These are phyloP conservation scores for Calocera viscosa DNA, from an alignment of 768 basidiomycete species.

Conservation along the genomic window DNA sequence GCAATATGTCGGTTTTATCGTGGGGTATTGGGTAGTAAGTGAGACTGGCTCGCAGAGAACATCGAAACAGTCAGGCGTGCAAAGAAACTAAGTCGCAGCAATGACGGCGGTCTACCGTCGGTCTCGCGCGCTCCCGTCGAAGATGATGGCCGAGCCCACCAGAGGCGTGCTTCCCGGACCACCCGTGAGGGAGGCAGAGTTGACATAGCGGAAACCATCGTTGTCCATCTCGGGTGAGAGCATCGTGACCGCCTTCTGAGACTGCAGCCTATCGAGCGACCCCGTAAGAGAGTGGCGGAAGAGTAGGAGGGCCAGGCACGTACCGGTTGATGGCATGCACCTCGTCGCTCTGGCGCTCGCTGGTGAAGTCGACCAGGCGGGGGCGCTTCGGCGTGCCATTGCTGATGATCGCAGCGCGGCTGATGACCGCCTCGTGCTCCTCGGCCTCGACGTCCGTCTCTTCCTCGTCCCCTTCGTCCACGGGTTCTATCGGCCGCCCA, in stretches of 20 bases:
- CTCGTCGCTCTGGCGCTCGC: slow-evolving; percentile 22
- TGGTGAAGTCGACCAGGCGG: slow-evolving; percentile 59
- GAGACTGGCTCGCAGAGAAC: background rate
- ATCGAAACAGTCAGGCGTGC: background rate
- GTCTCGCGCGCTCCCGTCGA: background rate
- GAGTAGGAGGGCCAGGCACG: background rate
- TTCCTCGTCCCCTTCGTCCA: slow-evolving; percentile 31
- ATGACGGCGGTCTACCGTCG: background rate
- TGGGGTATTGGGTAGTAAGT: background rate
- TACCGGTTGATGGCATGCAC: background rate
- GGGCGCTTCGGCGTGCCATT: slow-evolving; percentile 38
- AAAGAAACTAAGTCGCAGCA: background rate
- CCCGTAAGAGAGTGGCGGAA: background rate
- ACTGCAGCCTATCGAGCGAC: background rate
- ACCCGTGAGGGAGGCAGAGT: background rate
- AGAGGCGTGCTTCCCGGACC: background rate
- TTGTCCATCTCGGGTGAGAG: background rate
- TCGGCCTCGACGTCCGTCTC: slow-evolving; percentile 30
- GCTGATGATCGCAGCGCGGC: slow-evolving; percentile 39
- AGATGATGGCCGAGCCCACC: slow-evolving; percentile 4
- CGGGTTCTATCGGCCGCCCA: background rate
- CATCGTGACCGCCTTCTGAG: background rate
- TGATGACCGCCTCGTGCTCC: slow-evolving; percentile 36
- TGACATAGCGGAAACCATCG: background rate
- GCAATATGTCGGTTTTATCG: background rate